These are phyloP conservation scores for Lagenaria siceraria DNA, from an alignment of 306 rosid genomes.

Conservation along the genomic window DNA sequence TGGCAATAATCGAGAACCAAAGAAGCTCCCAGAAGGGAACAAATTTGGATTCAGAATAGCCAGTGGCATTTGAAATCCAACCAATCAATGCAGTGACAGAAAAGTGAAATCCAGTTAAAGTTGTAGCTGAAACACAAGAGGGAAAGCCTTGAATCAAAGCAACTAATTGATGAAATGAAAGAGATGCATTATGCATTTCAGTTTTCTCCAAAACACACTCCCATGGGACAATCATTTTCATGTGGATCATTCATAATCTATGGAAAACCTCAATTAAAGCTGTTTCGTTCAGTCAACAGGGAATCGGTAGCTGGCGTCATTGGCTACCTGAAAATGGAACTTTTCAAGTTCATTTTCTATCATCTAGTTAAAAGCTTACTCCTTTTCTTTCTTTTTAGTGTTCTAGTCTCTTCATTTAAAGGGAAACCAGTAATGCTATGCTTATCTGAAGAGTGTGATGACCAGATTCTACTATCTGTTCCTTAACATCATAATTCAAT, in stretches of 20 bases:
- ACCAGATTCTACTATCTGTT: neutral
- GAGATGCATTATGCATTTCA: neutral
- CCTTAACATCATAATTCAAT: neutral
- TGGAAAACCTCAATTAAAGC: neutral
- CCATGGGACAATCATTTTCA: neutral
- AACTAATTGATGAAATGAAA: neutral
- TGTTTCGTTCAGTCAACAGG: neutral
- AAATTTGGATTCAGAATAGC: constrained; percentile 32
- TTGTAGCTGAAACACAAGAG: constrained; percentile 26
- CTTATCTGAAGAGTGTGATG: neutral
- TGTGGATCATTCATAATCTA: neutral
- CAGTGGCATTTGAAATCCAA: constrained; percentile 27
- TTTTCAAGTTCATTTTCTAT: neutral
- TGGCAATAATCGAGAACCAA: constrained; percentile 34
- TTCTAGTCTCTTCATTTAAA: neutral
- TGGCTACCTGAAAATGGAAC: neutral
- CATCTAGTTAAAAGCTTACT: neutral
- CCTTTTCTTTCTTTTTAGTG: neutral
- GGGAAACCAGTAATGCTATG: neutral
- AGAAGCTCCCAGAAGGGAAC: constrained; percentile 38
- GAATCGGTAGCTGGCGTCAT: neutral
- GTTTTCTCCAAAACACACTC: neutral
- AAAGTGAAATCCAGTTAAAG: constrained; percentile 40
- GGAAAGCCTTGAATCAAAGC: neutral
- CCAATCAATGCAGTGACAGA: constrained; percentile 35